Conservation (phyloP, 1,284 basidiomycete species). For the Ganoderma resinaceum region DNA sequence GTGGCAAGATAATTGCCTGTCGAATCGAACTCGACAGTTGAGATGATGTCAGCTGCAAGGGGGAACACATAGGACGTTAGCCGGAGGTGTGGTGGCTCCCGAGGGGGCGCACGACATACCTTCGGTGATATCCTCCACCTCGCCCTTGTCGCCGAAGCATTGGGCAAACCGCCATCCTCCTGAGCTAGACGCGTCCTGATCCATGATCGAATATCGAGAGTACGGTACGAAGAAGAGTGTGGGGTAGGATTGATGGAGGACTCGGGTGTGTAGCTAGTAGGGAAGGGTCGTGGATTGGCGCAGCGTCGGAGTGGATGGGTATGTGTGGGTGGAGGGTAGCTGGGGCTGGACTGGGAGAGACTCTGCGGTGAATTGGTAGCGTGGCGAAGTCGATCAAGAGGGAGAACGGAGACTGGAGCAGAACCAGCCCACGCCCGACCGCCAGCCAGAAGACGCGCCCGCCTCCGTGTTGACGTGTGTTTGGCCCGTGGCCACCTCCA, state of each 20-base stretch:
- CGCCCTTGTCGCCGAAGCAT: conserved; percentile 99
- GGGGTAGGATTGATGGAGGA: conserved; percentile 15
- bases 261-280: neutral
- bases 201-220: conserved; percentile 58
- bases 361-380: conserved; percentile 20
- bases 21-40: conserved; percentile 99
- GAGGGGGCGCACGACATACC: conserved; percentile 58
- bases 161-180: conserved; percentile 99
- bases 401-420: conserved; percentile 24
- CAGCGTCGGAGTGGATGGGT: conserved; percentile 1
- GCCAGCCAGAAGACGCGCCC: conserved; percentile 15
- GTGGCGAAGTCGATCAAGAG: conserved; percentile 23
- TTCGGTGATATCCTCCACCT: conserved; percentile 99
- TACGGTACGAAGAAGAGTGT: conserved; percentile 25
- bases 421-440: conserved; percentile 21
- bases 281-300: neutral
- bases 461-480: conserved; percentile 37
- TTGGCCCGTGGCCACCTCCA: conserved; percentile 32
- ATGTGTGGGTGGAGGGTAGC: conserved; percentile 2
- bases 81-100: conserved; percentile 30
- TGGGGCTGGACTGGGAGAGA: conserved; percentile 12
- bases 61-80: conserved; percentile 35
- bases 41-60: conserved; percentile 89
- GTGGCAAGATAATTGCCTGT: conserved; percentile 99
- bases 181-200: conserved; percentile 84